These are phyloP conservation scores for Scolecobasidium constrictum DNA, from an alignment of 2,329 filamentous ascomycete genomes.

Conservation along the genomic window DNA sequence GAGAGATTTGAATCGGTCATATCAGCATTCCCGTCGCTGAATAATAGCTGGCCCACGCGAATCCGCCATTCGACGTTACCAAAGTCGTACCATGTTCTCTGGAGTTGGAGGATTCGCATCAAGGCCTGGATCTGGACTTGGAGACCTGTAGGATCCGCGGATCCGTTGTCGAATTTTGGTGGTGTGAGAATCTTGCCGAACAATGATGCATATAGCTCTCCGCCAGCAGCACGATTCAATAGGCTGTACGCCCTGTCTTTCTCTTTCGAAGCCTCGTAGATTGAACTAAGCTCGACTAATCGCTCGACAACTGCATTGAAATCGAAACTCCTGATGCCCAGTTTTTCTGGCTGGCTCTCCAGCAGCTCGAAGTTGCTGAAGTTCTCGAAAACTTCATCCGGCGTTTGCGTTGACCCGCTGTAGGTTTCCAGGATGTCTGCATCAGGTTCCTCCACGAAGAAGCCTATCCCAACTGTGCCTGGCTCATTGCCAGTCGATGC, in stretches of 20 bases:
- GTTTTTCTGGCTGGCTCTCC: constrained; percentile 23
- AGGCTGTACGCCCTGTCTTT: constrained; percentile 44
- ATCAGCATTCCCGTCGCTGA: constrained; percentile 36
- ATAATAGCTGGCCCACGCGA: constrained; percentile 59
- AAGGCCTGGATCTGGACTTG: constrained; percentile 60
- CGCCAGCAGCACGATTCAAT: constrained; percentile 38
- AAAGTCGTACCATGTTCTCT: constrained; percentile 65
- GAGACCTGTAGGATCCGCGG: constrained; percentile 48
- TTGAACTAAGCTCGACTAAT: constrained; percentile 33
- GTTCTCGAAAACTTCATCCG: constrained; percentile 18
- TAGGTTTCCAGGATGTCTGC: constrained; percentile 48
- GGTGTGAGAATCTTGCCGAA: constrained; percentile 33
- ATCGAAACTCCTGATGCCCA: constrained; percentile 26
- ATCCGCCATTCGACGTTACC: constrained; percentile 67
- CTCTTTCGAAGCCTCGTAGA: constrained; percentile 41
- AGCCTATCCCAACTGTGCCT: constrained; percentile 58
- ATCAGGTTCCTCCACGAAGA: constrained; percentile 54
- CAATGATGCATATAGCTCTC: constrained; percentile 37
- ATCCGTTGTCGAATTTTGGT: constrained; percentile 26
- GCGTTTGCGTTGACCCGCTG: constrained; percentile 44
- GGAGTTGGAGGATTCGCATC: constrained; percentile 51
- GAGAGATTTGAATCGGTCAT: constrained; percentile 13
- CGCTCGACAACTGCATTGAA: constrained; percentile 23
- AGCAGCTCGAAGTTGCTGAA: constrained; percentile 34
- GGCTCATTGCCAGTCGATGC: constrained; percentile 62